Evolutionary conservation across 805 yeast genomes (phyloP).

Genomic region (Metschnikowia kofuensis): DNA sequence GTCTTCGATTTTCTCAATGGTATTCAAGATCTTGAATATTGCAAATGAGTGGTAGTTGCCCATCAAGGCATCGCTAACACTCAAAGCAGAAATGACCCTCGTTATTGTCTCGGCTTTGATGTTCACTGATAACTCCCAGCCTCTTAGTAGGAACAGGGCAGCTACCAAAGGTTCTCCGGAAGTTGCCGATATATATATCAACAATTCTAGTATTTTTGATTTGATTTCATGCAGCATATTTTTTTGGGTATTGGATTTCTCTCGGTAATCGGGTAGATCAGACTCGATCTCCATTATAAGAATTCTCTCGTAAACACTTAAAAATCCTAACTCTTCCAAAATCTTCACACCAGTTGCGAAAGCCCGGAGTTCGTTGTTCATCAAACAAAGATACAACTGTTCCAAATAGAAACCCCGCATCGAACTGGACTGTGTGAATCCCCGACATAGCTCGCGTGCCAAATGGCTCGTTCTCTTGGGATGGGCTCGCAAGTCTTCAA

Average conservation of each 20-base stretch:
- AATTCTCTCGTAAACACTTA: conserved; percentile 4
- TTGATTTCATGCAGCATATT: neutral
- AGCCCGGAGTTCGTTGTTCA: neutral
- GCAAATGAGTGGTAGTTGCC: conserved; percentile 13
- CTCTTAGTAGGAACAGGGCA: conserved; percentile 9
- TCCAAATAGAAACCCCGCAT: conserved; percentile 7
- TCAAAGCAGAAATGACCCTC: conserved; percentile 8
- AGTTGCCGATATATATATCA: conserved; percentile 1
- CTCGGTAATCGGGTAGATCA: neutral
- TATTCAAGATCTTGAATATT: conserved; percentile 9
- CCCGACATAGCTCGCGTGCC: conserved; percentile 4
- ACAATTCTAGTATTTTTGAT: conserved; percentile 1
- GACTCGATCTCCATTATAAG: conserved; percentile 6
- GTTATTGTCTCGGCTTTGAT: conserved; percentile 8
- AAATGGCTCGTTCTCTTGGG: neutral
- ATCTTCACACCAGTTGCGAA: conserved; percentile 4
- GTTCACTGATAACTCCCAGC: neutral
- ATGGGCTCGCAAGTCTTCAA: conserved; percentile 5
- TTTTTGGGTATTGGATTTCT: neutral
- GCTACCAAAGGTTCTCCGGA: conserved; percentile 14
- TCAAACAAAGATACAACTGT: conserved; percentile 2
- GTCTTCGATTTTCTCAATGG: neutral
- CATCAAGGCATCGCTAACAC: conserved; percentile 9
- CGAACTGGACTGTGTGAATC: conserved; percentile 6
- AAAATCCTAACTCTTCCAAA: conserved; percentile 3